Percentiles rank a stretch among this genome's conserved stretches.
Evolutionary conservation across 2,329 filamentous ascomycete genomes (phyloP).

Genomic region (Bipolaris victoriae): DNA sequence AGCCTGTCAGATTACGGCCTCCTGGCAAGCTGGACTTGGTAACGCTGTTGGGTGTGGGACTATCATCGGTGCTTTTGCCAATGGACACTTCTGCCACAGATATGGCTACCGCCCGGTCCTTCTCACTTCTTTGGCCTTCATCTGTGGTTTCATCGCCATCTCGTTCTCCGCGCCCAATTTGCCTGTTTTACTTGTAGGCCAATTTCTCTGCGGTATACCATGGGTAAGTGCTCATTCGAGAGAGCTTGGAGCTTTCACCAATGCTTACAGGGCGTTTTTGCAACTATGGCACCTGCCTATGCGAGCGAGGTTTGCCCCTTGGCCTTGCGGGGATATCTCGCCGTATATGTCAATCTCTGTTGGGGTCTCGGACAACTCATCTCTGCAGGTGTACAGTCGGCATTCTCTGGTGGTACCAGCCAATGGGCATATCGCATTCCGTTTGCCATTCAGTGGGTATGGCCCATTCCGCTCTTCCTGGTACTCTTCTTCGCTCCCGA

Average conservation of each 20-base stretch:
- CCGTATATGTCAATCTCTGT: conserved; percentile 58
- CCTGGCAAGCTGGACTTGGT: conserved; percentile 51
- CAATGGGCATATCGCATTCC: conserved; percentile 69
- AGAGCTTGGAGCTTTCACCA: not conserved
- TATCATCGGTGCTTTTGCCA: conserved; percentile 49
- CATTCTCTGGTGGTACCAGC: conserved; percentile 63
- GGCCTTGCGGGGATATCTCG: conserved; percentile 61
- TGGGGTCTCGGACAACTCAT: conserved; percentile 65
- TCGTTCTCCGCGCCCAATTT: conserved; percentile 31
- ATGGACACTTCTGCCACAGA: conserved; percentile 46
- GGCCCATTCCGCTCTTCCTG: conserved; percentile 53
- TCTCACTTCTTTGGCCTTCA: conserved; percentile 19
- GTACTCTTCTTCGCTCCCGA: conserved; percentile 18
- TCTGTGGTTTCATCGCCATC: conserved; percentile 27
- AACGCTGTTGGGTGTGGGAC: conserved; percentile 51
- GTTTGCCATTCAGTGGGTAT: conserved; percentile 75
- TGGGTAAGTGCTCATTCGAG: conserved; percentile 24
- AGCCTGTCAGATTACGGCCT: conserved; percentile 47
- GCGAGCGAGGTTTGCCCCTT: conserved; percentile 69
- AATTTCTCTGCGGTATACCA: conserved; percentile 39
- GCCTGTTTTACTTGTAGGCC: conserved; percentile 23
- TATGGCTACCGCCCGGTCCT: conserved; percentile 42
- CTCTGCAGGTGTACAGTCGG: conserved; percentile 70
- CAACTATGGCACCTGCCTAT: conserved; percentile 50
- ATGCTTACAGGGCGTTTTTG: conserved; percentile 45